Conservation (phyloP, 192 early-diverging fungal species). For the Umbelopsis vinacea region DNA sequence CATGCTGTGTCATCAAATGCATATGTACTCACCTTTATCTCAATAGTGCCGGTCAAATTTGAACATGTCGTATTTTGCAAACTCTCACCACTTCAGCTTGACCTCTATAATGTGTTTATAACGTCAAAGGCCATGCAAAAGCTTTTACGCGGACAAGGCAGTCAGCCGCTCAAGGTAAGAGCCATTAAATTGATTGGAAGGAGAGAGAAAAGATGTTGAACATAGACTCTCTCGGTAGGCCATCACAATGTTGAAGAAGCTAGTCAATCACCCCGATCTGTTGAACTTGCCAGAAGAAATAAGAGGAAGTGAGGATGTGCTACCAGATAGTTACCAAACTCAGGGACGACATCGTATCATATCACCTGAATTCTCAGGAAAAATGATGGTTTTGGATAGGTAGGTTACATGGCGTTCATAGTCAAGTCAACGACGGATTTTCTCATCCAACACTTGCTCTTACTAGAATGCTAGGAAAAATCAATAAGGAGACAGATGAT, state of each 20-base stretch:
- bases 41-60: conserved; percentile 90
- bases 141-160: conserved; percentile 72
- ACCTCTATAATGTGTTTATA: conserved; percentile 83
- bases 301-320: conserved; percentile 59
- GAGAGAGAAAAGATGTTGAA: too few relatives aligned
- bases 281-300: conserved; percentile 69
- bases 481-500: conserved; percentile 73
- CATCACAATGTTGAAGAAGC: conserved; percentile 91
- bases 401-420: conserved; percentile 12
- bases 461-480: conserved; percentile 70
- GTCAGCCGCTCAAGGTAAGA: conserved; percentile 73
- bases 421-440: conserved; percentile 34
- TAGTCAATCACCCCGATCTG: conserved; percentile 97
- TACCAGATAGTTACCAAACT: conserved; percentile 57
- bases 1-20: background rate
- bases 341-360: conserved; percentile 40
- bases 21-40: background rate
- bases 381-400: conserved; percentile 83
- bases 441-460: background rate
- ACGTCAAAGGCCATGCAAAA: conserved; percentile 70
- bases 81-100: conserved; percentile 73
- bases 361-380: conserved; percentile 81
- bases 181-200: too few relatives aligned
- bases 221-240: conserved; percentile 42
- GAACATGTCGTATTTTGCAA: conserved; percentile 98